A percentile compares a stretch with the other conserved stretches of the same genome.
Conservation (phyloP, 177 flowering plant species). For the Vitis hybrid region DNA sequence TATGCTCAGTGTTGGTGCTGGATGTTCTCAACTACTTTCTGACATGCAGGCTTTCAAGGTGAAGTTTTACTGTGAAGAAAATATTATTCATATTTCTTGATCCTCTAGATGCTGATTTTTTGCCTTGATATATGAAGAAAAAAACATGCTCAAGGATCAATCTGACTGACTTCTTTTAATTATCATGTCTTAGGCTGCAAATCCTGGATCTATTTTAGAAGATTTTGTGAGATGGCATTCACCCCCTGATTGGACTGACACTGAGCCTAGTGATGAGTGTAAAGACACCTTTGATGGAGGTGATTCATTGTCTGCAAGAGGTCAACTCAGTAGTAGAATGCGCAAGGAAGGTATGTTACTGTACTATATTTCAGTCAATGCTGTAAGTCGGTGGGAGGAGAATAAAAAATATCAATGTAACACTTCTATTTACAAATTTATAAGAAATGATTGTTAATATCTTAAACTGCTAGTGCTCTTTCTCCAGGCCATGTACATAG, state of each 20-base stretch:
- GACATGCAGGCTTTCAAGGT: constrained; percentile 99
- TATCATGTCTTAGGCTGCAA: constrained; percentile 74
- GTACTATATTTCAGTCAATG: no score
- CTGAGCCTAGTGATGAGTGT: constrained; percentile 39
- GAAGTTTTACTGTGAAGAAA: not conserved
- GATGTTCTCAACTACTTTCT: constrained; percentile 96
- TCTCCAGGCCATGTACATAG: no score
- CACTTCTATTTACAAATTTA: no score
- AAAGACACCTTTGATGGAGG: constrained; percentile 33
- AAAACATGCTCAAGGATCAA: not conserved
- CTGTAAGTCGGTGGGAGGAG: no score
- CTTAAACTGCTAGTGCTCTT: not conserved
- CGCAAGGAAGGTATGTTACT: constrained; percentile 71
- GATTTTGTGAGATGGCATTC: constrained; percentile 99
- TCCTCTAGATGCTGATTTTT: not conserved
- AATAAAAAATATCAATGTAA: no score
- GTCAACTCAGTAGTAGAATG: constrained; percentile 88
- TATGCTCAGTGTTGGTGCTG: constrained; percentile 86
- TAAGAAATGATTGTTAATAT: not conserved
- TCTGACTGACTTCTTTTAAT: not conserved
- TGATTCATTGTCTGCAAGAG: constrained; percentile 48
- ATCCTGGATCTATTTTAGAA: constrained; percentile 96
- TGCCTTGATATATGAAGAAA: not conserved
- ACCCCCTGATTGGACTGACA: constrained; percentile 92
- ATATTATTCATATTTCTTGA: not conserved